phyloP scores from a whole-genome alignment of 441 rosid genomes.

The Isatis lusitanica region DNA sequence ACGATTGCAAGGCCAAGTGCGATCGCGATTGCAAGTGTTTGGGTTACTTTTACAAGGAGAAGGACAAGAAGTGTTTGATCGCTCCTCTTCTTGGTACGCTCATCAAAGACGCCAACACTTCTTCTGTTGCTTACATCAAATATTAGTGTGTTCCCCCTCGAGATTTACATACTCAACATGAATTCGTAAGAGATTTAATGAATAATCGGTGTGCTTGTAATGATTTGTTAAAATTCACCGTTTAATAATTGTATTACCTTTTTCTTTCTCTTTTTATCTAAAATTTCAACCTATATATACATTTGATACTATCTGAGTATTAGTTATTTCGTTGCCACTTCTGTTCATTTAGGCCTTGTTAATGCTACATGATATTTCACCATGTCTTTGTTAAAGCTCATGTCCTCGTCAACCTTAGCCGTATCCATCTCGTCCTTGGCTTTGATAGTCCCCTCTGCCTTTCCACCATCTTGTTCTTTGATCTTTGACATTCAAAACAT shows the following conservation, averaged over 20 bases:
- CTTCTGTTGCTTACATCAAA: constrained; percentile 36
- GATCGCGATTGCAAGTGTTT: constrained; percentile 46
- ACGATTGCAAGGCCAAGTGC: constrained; percentile 33
- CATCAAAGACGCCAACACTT: constrained; percentile 33
- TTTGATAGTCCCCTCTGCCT: too few relatives aligned
- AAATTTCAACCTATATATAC: not conserved
- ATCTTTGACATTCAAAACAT: too few relatives aligned
- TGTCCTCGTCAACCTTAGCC: too few relatives aligned
- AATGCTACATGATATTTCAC: too few relatives aligned
- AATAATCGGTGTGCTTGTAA: constrained; percentile 24
- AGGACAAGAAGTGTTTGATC: constrained; percentile 35
- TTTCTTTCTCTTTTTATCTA: not conserved
- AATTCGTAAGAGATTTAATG: not conserved
- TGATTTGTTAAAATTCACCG: not conserved
- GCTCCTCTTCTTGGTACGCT: constrained; percentile 41
- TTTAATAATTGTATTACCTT: not conserved
- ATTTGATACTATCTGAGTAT: not conserved
- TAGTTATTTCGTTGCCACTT: too few relatives aligned
- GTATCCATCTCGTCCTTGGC: too few relatives aligned
- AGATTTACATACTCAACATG: not conserved
- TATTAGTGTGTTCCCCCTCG: not conserved
- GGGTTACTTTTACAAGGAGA: constrained; percentile 46
- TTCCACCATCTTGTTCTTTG: too few relatives aligned
- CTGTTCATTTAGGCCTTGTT: too few relatives aligned
- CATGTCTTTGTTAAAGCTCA: too few relatives aligned